Evolutionary conservation across 805 yeast species (phyloP).

Genomic region (Saccharomycopsis oosterbeekiorum): DNA sequence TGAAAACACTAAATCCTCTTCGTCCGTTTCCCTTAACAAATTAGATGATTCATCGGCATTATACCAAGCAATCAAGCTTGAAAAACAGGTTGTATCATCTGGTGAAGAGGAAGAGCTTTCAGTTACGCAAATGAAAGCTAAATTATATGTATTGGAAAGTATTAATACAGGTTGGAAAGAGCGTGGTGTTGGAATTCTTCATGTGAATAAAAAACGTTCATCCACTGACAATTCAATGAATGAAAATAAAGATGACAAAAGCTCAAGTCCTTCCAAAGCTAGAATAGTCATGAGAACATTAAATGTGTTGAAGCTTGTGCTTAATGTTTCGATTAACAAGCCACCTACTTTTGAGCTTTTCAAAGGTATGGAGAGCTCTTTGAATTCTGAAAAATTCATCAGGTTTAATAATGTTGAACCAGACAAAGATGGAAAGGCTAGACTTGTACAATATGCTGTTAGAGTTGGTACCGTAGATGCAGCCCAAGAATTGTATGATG

Average conservation of each 20-base stretch:
- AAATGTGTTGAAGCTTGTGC: conserved; percentile 70
- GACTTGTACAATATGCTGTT: conserved; percentile 75
- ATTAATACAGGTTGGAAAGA: conserved; percentile 87
- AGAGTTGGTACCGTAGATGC: conserved; percentile 55
- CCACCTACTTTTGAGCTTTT: conserved; percentile 43
- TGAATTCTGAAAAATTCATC: conserved; percentile 73
- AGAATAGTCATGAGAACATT: conserved; percentile 88
- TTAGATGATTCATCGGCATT: conserved; percentile 24
- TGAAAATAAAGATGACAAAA: not conserved
- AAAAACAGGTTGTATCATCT: conserved; percentile 53
- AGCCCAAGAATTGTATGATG: conserved; percentile 48
- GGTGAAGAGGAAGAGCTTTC: conserved; percentile 87
- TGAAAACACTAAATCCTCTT: conserved; percentile 15
- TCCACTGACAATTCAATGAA: conserved; percentile 21
- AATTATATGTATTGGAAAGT: conserved; percentile 61
- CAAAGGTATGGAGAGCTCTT: conserved; percentile 80
- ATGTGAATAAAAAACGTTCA: conserved; percentile 44
- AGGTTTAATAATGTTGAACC: conserved; percentile 57
- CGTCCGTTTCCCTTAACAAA: conserved; percentile 24
- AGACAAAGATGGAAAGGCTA: not conserved
- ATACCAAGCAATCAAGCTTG: conserved; percentile 50
- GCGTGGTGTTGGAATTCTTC: conserved; percentile 83
- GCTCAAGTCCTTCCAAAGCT: conserved; percentile 27
- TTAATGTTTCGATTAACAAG: conserved; percentile 59
- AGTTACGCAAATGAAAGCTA: conserved; percentile 60